Base-by-base conservation (phyloP, 208 protist genomes). In the Leishmania lainsoni region DNA sequence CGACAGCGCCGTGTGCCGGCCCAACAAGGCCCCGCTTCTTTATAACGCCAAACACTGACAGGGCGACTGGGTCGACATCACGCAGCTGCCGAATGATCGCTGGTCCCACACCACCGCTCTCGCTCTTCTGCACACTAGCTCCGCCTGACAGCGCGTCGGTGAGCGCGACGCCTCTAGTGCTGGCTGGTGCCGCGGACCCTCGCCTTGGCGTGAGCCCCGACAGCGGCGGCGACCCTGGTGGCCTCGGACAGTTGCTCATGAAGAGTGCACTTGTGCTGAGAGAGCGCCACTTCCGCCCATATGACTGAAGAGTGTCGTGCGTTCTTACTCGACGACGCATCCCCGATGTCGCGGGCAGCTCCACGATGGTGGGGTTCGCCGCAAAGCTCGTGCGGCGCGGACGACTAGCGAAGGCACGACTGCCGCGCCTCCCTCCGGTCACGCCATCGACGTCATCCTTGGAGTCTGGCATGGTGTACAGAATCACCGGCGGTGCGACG, bases 311-410 rank as follows among this genome's bases (percentile, higher is more conserved):
- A 26, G 3, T 29, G 29, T 22, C 72, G 29, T 52, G n/a, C 14
- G n/a, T n/a, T 10, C 51, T 22, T 35, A 22, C 35, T 48, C 20
- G 68, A n/a, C 49, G 71, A 49, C 71, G 49, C n/a, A 22, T 10
- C 49, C 49, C 68, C 20, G 68, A 51, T 5, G 20, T 32, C 0
- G 68, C 52, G 4, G 51, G 51, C 51, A n/a, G 16, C 65, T 70
- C 78, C 14, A 86, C n/a, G 26, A 82, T 63, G 5, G 82, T 82
- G 9, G 74, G 42, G 14, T 76, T 82, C 14, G 78, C 74, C 12
- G 82, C 82, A 51, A 86, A 86, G 69, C 78, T 86, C 3, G 82
- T 81, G 65, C 82, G 82, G 9, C 82, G 82, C 26, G 77, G 72
- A 20, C 72, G 82, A 51, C 29, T 39, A 12, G 22, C n/a, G 5